Evolutionary conservation across 2,329 filamentous ascomycete species (phyloP).

Genomic region (Microsporum canis): DNA sequence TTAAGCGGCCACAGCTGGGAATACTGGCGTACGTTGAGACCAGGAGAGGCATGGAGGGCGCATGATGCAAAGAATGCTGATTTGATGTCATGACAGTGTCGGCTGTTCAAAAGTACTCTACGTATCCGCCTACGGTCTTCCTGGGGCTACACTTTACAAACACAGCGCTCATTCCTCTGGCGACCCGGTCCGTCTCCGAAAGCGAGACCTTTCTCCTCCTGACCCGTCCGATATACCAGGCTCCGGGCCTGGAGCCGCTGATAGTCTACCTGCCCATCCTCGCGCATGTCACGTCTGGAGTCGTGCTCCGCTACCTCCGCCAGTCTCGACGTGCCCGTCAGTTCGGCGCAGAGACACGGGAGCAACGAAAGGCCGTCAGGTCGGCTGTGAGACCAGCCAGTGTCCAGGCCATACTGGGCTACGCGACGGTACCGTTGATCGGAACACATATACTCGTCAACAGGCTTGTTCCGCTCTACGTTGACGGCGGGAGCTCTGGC

Average conservation of each 20-base stretch:
- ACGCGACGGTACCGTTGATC: slow-evolving; percentile 54
- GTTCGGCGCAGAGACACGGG: slow-evolving; percentile 58
- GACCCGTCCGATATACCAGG: slow-evolving; percentile 86
- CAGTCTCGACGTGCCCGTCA: slow-evolving; percentile 58
- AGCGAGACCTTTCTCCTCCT: slow-evolving; percentile 82
- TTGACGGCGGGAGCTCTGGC: slow-evolving; percentile 77
- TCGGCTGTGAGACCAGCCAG: slow-evolving; percentile 48
- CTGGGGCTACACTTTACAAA: slow-evolving; percentile 66
- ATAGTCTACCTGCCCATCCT: slow-evolving; percentile 64
- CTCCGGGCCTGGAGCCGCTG: slow-evolving; percentile 64
- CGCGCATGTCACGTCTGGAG: slow-evolving; percentile 64
- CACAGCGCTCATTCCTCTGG: slow-evolving; percentile 66
- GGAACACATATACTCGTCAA: slow-evolving; percentile 65
- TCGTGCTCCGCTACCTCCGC: slow-evolving; percentile 65
- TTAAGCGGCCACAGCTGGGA: slow-evolving; percentile 60
- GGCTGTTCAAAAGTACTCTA: slow-evolving; percentile 76
- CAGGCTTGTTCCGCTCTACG: slow-evolving; percentile 58
- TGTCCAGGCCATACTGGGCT: slow-evolving; percentile 61
- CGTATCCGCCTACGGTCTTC: slow-evolving; percentile 71
- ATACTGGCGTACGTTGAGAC: slow-evolving; percentile 55
- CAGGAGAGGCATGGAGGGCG: too few species aligned
- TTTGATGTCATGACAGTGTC: slow-evolving; percentile 41
- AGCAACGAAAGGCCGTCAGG: slow-evolving; percentile 32
- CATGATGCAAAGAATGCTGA: not conserved
- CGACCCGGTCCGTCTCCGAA: slow-evolving; percentile 58